These are phyloP conservation scores for Fusarium sterilihyphosum DNA, from an alignment of 2,329 filamentous ascomycete species.

Conservation along the genomic window DNA sequence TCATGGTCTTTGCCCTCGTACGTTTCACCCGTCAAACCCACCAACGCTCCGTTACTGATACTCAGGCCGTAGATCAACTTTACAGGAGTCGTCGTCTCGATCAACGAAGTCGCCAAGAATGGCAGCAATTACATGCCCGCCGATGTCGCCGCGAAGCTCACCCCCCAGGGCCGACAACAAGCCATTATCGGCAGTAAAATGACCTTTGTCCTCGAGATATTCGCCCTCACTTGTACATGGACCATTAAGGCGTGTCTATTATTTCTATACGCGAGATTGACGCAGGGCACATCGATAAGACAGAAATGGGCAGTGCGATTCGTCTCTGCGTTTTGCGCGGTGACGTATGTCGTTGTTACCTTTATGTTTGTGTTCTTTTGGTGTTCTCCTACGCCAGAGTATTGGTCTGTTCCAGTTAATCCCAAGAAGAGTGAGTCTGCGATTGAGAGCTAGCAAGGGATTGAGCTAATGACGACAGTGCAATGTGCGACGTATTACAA, in stretches of 20 bases:
- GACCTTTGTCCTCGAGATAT: slow-evolving; percentile 63
- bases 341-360: slow-evolving; percentile 59
- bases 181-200: slow-evolving; percentile 64
- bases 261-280: slow-evolving; percentile 64
- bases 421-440: slow-evolving; percentile 4
- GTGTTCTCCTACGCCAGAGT: slow-evolving; percentile 62
- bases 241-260: slow-evolving; percentile 63
- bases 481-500: slow-evolving; percentile 59
- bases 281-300: slow-evolving; percentile 42
- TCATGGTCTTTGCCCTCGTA: slow-evolving; percentile 63
- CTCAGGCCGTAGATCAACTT: slow-evolving; percentile 42
- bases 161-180: slow-evolving; percentile 50
- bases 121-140: slow-evolving; percentile 57
- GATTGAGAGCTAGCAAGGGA: accelerated
- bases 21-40: not conserved
- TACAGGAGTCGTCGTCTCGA: slow-evolving; percentile 54
- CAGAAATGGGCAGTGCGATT: slow-evolving; percentile 53
- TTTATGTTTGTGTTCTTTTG: slow-evolving; percentile 63
- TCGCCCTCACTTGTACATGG: slow-evolving; percentile 62
- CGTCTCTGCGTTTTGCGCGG: slow-evolving; percentile 55
- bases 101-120: slow-evolving; percentile 54
- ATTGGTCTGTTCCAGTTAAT: slow-evolving; percentile 60
- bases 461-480: slow-evolving; percentile 32
- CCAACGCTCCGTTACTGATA: not conserved
- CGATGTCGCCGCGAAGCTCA: slow-evolving; percentile 54